Conservation (phyloP, 345 rosid genomes). For the Eucalyptus sp. region DNA sequence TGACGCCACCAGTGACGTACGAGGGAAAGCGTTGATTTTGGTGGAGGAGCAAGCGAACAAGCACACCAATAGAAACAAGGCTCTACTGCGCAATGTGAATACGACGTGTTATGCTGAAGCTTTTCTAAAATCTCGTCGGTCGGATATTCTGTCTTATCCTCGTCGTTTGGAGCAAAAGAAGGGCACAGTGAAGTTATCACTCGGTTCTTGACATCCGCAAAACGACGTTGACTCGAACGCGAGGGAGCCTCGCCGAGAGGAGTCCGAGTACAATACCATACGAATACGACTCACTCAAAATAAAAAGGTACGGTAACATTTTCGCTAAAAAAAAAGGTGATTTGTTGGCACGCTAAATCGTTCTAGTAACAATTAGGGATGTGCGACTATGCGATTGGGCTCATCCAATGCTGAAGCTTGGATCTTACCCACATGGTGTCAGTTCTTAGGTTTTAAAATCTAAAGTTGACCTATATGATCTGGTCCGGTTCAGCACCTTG, state of each 20-base stretch:
- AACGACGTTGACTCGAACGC: neutral
- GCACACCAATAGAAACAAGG: neutral
- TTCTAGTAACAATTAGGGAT: accelerated
- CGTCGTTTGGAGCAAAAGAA: neutral
- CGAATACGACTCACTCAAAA: neutral
- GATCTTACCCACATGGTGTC: accelerated
- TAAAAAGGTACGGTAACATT: neutral
- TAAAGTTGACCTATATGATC: accelerated
- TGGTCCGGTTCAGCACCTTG: accelerated
- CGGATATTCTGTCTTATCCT: neutral
- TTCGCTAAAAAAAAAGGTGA: neutral
- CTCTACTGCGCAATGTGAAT: neutral
- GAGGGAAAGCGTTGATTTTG: neutral
- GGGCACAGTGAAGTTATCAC: neutral
- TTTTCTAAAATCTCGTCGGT: neutral
- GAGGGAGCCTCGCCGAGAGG: neutral
- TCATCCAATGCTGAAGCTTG: neutral
- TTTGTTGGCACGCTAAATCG: neutral
- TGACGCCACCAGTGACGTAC: neutral
- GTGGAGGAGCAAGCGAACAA: neutral
- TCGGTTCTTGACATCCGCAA: neutral
- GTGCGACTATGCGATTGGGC: neutral
- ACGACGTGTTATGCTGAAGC: neutral
- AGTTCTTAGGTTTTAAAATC: accelerated
- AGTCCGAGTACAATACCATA: neutral